Conservation (phyloP, 257 asterid genomes). For the Solanum lycopersicoides region DNA sequence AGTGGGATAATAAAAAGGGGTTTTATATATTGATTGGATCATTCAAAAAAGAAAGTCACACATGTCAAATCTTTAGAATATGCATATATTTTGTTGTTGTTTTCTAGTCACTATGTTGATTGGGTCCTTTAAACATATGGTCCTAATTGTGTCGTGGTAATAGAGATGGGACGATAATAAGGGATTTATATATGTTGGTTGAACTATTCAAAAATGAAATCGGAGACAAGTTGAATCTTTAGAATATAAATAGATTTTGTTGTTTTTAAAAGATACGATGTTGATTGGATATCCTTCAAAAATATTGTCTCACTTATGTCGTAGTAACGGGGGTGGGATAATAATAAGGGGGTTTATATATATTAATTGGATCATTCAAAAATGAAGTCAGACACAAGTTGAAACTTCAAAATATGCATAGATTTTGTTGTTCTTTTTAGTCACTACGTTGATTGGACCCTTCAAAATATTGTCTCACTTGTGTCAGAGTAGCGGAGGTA, state of each 20-base stretch:
- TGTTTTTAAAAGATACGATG: rapidly evolving
- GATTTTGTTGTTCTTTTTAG: not conserved
- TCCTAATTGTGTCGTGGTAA: not conserved
- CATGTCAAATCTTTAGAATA: too few relatives aligned
- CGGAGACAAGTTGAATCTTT: not conserved
- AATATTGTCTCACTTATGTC: too few relatives aligned
- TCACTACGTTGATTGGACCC: not conserved
- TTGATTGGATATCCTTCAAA: not conserved
- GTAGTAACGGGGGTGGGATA: rapidly evolving
- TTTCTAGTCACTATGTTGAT: too few relatives aligned
- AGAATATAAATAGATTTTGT: not conserved
- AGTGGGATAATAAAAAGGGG: not conserved
- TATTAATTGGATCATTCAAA: not conserved
- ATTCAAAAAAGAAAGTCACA: too few relatives aligned
- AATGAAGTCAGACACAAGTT: not conserved
- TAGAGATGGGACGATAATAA: not conserved
- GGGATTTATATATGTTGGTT: not conserved
- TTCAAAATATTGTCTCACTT: not conserved
- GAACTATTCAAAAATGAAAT: not conserved
- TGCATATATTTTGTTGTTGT: not conserved
- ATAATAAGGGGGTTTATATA: not conserved
- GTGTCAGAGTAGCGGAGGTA: not conserved
- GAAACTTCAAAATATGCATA: not conserved
- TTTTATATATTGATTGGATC: not conserved
- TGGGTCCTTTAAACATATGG: not conserved